Evolutionary conservation across 352 stramenopile genomes (phyloP).

Genomic region (Phytophthora fragariaefolia): DNA sequence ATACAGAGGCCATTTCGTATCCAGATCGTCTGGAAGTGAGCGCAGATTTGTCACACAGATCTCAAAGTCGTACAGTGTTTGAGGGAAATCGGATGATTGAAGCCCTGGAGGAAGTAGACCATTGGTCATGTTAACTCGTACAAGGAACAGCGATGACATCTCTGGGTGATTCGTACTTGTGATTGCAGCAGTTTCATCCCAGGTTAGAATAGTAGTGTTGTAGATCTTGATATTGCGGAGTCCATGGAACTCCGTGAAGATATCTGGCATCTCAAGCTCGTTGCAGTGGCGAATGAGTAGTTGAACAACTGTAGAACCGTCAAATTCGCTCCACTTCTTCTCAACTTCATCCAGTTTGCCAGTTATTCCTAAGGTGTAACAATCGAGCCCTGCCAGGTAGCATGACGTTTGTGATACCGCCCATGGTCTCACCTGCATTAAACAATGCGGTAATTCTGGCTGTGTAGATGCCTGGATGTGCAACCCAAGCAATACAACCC

Average conservation of each 20-base stretch:
- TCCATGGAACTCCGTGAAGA: background rate
- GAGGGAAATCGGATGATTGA: background rate
- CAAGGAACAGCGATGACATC: background rate
- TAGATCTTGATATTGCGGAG: slow-evolving; percentile 1
- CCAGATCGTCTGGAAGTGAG: background rate
- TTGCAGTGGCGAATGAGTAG: background rate
- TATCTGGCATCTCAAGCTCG: background rate
- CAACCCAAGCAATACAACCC: background rate
- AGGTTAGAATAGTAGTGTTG: background rate
- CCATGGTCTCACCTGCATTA: slow-evolving; percentile 1
- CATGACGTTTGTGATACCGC: background rate
- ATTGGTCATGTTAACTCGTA: background rate
- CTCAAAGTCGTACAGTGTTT: background rate
- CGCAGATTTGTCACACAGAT: slow-evolving; percentile 1
- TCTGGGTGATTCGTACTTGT: background rate
- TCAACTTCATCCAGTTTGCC: slow-evolving; percentile 16
- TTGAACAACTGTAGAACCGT: background rate
- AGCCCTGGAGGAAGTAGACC: background rate
- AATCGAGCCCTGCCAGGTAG: slow-evolving; percentile 35
- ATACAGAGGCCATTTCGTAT: slow-evolving; percentile 30
- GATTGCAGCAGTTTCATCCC: background rate
- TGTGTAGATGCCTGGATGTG: background rate
- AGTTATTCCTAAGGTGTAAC: slow-evolving; percentile 3
- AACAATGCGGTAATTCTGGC: background rate
- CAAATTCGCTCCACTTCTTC: slow-evolving; percentile 21